A percentile compares a stretch with the other conserved stretches of the same genome.
phyloP scores from a whole-genome alignment of 148 eudicot species.

The Silene conica region DNA sequence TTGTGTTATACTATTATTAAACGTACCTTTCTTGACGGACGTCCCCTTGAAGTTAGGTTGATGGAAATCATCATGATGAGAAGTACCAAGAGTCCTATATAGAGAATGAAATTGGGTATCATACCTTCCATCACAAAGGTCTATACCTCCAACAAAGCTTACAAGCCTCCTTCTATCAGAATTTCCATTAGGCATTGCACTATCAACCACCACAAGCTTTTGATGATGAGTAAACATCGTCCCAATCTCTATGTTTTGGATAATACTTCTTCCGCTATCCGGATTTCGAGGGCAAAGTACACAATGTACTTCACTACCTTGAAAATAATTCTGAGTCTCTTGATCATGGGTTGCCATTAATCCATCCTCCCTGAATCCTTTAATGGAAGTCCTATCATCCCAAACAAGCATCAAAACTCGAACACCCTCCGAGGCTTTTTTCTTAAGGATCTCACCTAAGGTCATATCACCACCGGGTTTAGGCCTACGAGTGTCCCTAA shows the following conservation, averaged over 20 bases:
- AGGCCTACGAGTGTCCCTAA: constrained; percentile 48
- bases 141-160: constrained; percentile 52
- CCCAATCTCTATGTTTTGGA: constrained; percentile 35
- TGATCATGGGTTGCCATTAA: constrained; percentile 41
- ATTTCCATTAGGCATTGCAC: constrained; percentile 34
- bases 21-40: constrained; percentile 32
- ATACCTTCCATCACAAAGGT: constrained; percentile 56
- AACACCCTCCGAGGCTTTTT: constrained; percentile 50
- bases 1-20: background rate
- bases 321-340: constrained; percentile 37
- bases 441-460: constrained; percentile 52
- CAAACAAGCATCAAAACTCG: constrained; percentile 53
- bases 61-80: constrained; percentile 50
- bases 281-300: constrained; percentile 49
- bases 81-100: constrained; percentile 37
- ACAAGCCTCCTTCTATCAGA: constrained; percentile 37
- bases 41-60: constrained; percentile 40
- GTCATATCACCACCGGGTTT: constrained; percentile 45
- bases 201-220: constrained; percentile 45
- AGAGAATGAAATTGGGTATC: constrained; percentile 52
- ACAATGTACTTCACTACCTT: constrained; percentile 34
- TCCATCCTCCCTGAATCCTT: constrained; percentile 34
- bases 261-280: constrained; percentile 35
- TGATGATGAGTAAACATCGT: constrained; percentile 55
- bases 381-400: constrained; percentile 48